These are phyloP conservation scores for Panellus pusillus DNA, from an alignment of 768 basidiomycete species.

Conservation along the genomic window DNA sequence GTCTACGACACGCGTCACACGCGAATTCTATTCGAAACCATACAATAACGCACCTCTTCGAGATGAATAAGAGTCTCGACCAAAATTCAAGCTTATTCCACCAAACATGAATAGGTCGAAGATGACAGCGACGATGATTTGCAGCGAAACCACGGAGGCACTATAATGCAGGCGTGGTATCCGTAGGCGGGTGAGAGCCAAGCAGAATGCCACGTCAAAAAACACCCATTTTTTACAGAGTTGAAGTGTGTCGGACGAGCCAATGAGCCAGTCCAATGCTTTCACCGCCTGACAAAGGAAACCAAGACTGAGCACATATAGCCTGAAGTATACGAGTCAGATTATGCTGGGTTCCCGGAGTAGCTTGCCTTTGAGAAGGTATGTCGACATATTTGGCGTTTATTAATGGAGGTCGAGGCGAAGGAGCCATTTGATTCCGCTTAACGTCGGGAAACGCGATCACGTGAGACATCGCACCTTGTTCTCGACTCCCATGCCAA, in stretches of 20 bases:
- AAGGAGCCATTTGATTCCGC: neutral
- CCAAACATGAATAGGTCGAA: slow-evolving; percentile 73
- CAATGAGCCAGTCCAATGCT: slow-evolving; percentile 62
- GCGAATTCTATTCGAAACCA: slow-evolving; percentile 17
- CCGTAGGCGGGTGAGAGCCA: slow-evolving; percentile 58
- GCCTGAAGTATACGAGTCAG: slow-evolving; percentile 59
- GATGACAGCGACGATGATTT: slow-evolving; percentile 61
- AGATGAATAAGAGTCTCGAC: slow-evolving; percentile 13
- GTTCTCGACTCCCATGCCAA: neutral
- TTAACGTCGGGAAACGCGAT: too few relatives aligned
- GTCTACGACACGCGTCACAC: slow-evolving; percentile 34
- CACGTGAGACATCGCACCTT: neutral
- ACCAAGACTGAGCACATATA: slow-evolving; percentile 75
- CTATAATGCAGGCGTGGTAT: slow-evolving; percentile 75
- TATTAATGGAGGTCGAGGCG: slow-evolving; percentile 49
- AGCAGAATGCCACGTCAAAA: slow-evolving; percentile 63
- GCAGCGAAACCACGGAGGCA: slow-evolving; percentile 60
- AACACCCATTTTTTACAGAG: slow-evolving; percentile 71
- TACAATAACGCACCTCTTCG: slow-evolving; percentile 31
- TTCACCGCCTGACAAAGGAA: slow-evolving; percentile 83
- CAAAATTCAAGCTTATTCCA: slow-evolving; percentile 58
- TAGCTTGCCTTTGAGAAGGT: slow-evolving; percentile 27
- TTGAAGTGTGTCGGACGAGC: slow-evolving; percentile 41
- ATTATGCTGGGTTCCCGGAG: neutral
- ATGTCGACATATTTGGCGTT: slow-evolving; percentile 73